Evolutionary conservation across 192 early-diverging fungal species (phyloP), one percentile per base, ranked within the genome.

Genomic region (Coemansia sp.): DNA sequence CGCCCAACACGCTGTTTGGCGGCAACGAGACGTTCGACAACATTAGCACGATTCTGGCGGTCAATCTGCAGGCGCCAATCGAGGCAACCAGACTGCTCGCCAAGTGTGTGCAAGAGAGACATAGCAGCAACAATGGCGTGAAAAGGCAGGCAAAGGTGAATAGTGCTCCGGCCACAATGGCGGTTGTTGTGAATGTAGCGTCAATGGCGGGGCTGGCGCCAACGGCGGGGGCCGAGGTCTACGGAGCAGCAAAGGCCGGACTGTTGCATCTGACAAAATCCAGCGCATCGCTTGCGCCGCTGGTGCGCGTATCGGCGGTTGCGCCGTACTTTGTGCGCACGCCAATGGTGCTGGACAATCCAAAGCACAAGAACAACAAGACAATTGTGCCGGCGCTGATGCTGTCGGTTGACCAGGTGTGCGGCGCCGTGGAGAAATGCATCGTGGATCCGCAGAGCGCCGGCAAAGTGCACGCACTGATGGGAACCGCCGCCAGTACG

Each of bases 241-340:
- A 81, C 39, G 79, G 79, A 1, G 79, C 79, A 4, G 74, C 74
- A 22, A 81, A 81, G 48, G 79, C 79, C 0, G 79, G 49, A 2
- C 39, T 81, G 1, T 63, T 81, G 14, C 74, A 81, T 40, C 41
- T 81, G 48, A 81, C 79, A 6, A 56, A 67, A 4, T 74, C 79
- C 0, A 76, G 79, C 58, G 42, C n/a, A 4, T 60, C 68, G 9
- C 38, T 81, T 50, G 65, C 68, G 0, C 79, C 79, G 10, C 20
- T 50, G 25, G 61, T 81, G 2, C 74, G 79, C 4, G 74, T 81
- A 0, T 67, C 63, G 1, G 79, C 79, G 0, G 51, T 81, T 11
- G 79, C 79, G 17, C 79, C 79, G 0, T 81, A 81, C 41, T 81
- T 76, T 39, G 79, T 81, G 9, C 56, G 58, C 8, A 73, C 79